A percentile compares a stretch with the other conserved stretches of the same genome.
Evolutionary conservation across 1,284 basidiomycete species (phyloP).

Genomic region (Marasmius fiardii): DNA sequence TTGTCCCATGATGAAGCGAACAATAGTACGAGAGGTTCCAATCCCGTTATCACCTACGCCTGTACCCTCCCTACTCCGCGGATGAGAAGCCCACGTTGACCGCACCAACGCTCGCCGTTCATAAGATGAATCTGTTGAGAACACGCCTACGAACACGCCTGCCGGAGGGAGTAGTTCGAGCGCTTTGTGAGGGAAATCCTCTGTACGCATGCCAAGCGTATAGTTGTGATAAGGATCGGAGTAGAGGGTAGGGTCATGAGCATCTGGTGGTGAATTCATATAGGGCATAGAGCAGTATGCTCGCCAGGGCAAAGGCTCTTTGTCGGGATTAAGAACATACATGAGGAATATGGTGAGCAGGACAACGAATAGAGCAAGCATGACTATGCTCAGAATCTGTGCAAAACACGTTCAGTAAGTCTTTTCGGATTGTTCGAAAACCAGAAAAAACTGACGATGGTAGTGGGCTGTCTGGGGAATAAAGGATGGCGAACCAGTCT

Average conservation of each 20-base stretch:
- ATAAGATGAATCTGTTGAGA: conserved; percentile 83
- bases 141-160: conserved; percentile 88
- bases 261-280: conserved; percentile 41
- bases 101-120: conserved; percentile 90
- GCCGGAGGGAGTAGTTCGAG: conserved; percentile 82
- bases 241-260: conserved; percentile 34
- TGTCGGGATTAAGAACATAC: conserved; percentile 94
- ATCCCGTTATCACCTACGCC: conserved; percentile 63
- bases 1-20: conserved; percentile 90
- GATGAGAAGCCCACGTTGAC: conserved; percentile 87
- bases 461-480: conserved; percentile 78
- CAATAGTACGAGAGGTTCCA: conserved; percentile 83
- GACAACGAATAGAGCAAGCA: conserved; percentile 72
- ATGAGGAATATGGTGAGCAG: conserved; percentile 82
- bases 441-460: conserved; percentile 61
- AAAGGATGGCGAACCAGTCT: conserved; percentile 68
- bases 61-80: conserved; percentile 71
- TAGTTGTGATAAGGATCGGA: conserved; percentile 33
- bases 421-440: conserved; percentile 6
- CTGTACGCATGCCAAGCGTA: conserved; percentile 33
- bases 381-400: conserved; percentile 69
- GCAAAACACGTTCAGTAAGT: conserved; percentile 16
- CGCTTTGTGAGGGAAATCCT: conserved; percentile 64
- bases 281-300: conserved; percentile 79
- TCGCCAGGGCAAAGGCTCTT: conserved; percentile 91